These are phyloP conservation scores for Sclerotinia spermophila DNA, from an alignment of 2,329 filamentous ascomycete genomes.

Conservation along the genomic window DNA sequence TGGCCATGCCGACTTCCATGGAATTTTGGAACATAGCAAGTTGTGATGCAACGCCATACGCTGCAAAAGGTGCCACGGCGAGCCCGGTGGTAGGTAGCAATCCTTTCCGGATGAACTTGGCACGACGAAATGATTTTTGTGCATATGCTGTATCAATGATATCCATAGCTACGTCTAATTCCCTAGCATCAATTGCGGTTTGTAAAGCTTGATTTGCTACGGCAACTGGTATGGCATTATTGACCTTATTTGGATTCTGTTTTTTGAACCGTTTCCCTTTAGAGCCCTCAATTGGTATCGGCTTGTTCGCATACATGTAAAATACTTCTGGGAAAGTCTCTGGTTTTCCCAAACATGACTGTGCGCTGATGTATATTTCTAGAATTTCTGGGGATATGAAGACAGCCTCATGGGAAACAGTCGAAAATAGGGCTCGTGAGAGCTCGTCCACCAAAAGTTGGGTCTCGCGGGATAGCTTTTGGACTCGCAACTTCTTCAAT, in stretches of 20 bases:
- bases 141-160: conserved; percentile 69
- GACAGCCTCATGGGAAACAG: conserved; percentile 71
- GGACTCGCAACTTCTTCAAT: conserved; percentile 22
- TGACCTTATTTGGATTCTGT: conserved; percentile 64
- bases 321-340: conserved; percentile 78
- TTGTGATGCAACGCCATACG: conserved; percentile 68
- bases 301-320: conserved; percentile 79
- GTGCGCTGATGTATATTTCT: conserved; percentile 69
- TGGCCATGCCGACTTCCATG: conserved; percentile 74
- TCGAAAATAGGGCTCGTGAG: conserved; percentile 60
- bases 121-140: conserved; percentile 61
- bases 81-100: conserved; percentile 56
- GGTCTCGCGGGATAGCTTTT: conserved; percentile 23
- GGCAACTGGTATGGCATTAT: conserved; percentile 67
- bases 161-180: conserved; percentile 73
- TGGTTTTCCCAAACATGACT: conserved; percentile 68
- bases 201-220: conserved; percentile 72
- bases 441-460: conserved; percentile 45
- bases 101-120: conserved; percentile 63
- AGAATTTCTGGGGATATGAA: conserved; percentile 75
- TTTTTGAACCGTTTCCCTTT: conserved; percentile 56
- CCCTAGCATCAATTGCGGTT: conserved; percentile 73
- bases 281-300: conserved; percentile 59
- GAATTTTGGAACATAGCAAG: conserved; percentile 64
- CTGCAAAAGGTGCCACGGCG: conserved; percentile 58